Percentiles rank a stretch among this genome's conserved stretches.
These are phyloP conservation scores for Podaxis carcinomalis DNA, from an alignment of 768 basidiomycete species.

Conservation along the genomic window DNA sequence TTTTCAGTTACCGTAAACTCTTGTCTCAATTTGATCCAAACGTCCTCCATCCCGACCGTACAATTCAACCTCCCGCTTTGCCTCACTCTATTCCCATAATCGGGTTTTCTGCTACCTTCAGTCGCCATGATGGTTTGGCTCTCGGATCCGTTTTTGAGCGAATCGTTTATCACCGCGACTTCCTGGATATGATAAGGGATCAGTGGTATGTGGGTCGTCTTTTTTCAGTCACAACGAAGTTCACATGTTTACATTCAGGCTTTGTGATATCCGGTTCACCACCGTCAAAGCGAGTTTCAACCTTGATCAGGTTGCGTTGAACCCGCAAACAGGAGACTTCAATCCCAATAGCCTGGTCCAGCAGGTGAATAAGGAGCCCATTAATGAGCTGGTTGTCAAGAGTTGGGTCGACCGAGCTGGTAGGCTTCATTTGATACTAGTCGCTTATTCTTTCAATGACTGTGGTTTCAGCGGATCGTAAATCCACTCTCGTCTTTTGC, in stretches of 20 bases:
- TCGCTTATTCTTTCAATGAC: not conserved
- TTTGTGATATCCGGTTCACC: conserved; percentile 84
- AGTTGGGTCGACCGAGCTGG: conserved; percentile 86
- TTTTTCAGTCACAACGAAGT: not conserved
- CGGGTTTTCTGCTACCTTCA: conserved; percentile 95
- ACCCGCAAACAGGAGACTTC: conserved; percentile 74
- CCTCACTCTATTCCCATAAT: conserved; percentile 70
- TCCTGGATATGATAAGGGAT: conserved; percentile 89
- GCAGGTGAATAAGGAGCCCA: conserved; percentile 73
- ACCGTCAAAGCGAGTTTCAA: conserved; percentile 73
- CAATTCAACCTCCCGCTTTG: conserved; percentile 30
- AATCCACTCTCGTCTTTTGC: conserved; percentile 91
- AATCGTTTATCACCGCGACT: conserved; percentile 91
- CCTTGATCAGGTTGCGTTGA: conserved; percentile 63
- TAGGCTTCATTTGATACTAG: conserved; percentile 26
- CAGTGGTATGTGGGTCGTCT: conserved; percentile 54
- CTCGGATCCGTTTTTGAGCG: conserved; percentile 84
- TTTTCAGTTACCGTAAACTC: conserved; percentile 66
- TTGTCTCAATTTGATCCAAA: conserved; percentile 76
- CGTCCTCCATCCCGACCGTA: conserved; percentile 51
- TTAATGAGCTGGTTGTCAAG: conserved; percentile 76
- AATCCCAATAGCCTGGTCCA: conserved; percentile 71
- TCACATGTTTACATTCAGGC: conserved; percentile 40
- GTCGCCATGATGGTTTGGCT: conserved; percentile 85
- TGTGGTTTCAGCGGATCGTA: conserved; percentile 45